phyloP scores from a whole-genome alignment of 2,329 filamentous ascomycete genomes.

The Simplicillium sp. region DNA sequence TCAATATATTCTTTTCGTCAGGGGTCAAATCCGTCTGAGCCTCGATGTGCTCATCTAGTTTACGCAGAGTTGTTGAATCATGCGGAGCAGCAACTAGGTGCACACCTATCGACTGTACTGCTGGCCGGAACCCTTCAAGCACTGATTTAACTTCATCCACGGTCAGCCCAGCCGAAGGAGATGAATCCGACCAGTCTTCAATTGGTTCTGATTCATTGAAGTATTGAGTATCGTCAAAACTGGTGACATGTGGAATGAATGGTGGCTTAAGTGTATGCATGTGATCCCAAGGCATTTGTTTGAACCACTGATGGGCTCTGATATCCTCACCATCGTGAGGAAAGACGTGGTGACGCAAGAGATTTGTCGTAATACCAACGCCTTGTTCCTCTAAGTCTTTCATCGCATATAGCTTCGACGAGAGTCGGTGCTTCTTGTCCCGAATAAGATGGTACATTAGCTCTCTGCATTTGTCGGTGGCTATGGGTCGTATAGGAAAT shows the following conservation, averaged over 20 bases:
- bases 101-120: conserved; percentile 32
- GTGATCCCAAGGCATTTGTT: conserved; percentile 65
- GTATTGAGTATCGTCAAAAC: conserved; percentile 70
- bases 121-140: conserved; percentile 27
- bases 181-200: conserved; percentile 48
- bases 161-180: conserved; percentile 18
- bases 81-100: conserved; percentile 37
- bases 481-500: conserved; percentile 58
- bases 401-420: conserved; percentile 61
- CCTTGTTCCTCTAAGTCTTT: conserved; percentile 41
- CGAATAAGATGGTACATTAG: conserved; percentile 65
- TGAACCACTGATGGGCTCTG: conserved; percentile 82
- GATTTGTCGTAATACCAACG: conserved; percentile 11
- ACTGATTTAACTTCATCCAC: conserved; percentile 19
- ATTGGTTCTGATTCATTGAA: conserved; percentile 78
- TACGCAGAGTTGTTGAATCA: conserved; percentile 36
- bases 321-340: conserved; percentile 81
- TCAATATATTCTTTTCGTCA: conserved; percentile 32
- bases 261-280: conserved; percentile 65
- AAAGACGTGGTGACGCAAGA: conserved; percentile 56
- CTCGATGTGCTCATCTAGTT: conserved; percentile 39
- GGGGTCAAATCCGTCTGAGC: conserved; percentile 20
- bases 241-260: conserved; percentile 65
- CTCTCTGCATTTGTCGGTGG: conserved; percentile 66
- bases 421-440: conserved; percentile 67